Conservation (phyloP, 2,329 filamentous ascomycete genomes). For the Basipetospora chlamydospora region DNA sequence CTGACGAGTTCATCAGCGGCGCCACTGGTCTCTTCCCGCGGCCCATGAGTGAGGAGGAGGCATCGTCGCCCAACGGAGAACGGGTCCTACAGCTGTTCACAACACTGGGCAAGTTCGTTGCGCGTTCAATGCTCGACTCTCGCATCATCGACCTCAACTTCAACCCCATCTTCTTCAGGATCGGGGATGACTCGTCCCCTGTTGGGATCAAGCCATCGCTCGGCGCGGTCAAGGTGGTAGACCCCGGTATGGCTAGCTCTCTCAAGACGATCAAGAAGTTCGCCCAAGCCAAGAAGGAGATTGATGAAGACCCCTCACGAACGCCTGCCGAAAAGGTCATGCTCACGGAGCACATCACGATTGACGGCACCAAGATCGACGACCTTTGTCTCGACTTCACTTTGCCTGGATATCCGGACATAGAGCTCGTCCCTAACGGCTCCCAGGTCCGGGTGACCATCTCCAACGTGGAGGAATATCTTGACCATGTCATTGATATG, state of each 20-base stretch:
- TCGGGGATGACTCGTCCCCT: slow-evolving; percentile 53
- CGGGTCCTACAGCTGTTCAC: slow-evolving; percentile 80
- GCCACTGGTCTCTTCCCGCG: slow-evolving; percentile 79
- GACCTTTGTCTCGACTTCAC: slow-evolving; percentile 91
- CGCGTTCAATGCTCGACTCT: slow-evolving; percentile 94
- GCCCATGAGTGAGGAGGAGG: slow-evolving; percentile 70
- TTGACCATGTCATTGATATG: slow-evolving; percentile 82
- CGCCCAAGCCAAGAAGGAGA: slow-evolving; percentile 63
- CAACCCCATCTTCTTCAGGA: slow-evolving; percentile 94
- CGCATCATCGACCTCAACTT: slow-evolving; percentile 96
- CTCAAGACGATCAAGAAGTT: slow-evolving; percentile 80
- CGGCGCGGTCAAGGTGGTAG: slow-evolving; percentile 78
- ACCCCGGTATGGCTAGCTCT: slow-evolving; percentile 72
- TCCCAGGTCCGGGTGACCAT: slow-evolving; percentile 65
- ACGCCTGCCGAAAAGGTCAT: slow-evolving; percentile 55
- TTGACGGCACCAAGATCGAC: slow-evolving; percentile 68
- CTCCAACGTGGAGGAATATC: slow-evolving; percentile 77
- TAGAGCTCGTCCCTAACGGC: slow-evolving; percentile 68
- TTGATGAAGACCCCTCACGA: slow-evolving; percentile 57
- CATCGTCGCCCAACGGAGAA: slow-evolving; percentile 63
- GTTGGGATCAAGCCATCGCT: slow-evolving; percentile 63
- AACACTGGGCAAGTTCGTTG: slow-evolving; percentile 91
- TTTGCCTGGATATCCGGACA: slow-evolving; percentile 73
- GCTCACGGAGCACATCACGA: slow-evolving; percentile 51
- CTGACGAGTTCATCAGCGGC: slow-evolving; percentile 72